These are phyloP conservation scores for Trichophyton verrucosum DNA, from an alignment of 2,329 filamentous ascomycete genomes.

Conservation along the genomic window DNA sequence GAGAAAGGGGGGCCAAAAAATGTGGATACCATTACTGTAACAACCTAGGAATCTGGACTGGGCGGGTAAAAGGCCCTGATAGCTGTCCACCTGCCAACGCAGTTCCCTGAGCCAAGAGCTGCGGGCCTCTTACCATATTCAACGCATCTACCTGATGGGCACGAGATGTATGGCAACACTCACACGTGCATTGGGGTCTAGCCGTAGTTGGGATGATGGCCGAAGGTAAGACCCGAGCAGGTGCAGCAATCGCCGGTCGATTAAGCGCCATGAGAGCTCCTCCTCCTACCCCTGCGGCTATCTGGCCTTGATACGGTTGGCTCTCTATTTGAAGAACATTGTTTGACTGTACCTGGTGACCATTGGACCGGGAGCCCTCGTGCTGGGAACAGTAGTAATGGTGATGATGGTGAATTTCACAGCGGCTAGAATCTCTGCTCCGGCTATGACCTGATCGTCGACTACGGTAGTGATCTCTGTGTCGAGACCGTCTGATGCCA, in stretches of 20 bases:
- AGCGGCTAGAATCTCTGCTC: neutral
- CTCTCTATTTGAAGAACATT: neutral
- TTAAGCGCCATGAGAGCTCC: neutral
- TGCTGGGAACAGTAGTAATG: neutral
- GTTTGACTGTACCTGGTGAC: neutral
- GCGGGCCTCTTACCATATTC: neutral
- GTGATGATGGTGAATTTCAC: conserved; percentile 1
- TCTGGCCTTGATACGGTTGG: neutral
- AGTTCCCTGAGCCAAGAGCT: neutral
- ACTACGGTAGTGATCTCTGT: neutral
- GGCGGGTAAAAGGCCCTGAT: neutral
- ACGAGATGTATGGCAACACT: neutral
- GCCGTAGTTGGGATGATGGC: neutral
- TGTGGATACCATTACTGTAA: neutral
- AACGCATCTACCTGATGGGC: neutral
- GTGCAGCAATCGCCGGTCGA: neutral
- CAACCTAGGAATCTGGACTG: neutral
- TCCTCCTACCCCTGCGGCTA: neutral
- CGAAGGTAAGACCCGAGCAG: neutral
- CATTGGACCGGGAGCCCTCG: neutral
- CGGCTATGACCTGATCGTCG: neutral
- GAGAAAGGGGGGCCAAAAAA: neutral
- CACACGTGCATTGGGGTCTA: neutral
- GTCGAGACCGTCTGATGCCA: neutral
- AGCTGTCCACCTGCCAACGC: neutral